Conservation (phyloP, 2,329 filamentous ascomycete species). For the Trichoderma sp. region DNA sequence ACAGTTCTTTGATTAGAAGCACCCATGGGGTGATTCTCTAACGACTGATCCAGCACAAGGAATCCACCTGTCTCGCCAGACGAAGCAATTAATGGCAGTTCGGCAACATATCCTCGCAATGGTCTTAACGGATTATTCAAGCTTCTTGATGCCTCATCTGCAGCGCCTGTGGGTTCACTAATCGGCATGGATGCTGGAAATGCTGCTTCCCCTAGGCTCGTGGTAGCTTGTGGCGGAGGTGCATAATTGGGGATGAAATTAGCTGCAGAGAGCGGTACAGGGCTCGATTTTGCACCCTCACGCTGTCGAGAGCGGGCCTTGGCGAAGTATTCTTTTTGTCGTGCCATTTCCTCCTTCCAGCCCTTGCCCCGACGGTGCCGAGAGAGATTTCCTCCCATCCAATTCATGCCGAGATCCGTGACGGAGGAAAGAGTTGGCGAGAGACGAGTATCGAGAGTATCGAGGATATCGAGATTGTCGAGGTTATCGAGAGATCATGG, state of each 20-base stretch:
- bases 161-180: neutral
- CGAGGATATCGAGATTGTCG: neutral
- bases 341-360: constrained; percentile 36
- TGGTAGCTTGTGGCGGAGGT: neutral
- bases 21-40: neutral
- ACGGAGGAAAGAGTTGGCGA: too few relatives aligned
- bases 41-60: neutral
- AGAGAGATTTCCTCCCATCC: constrained; percentile 42
- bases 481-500: neutral
- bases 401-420: constrained; percentile 39
- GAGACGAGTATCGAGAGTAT: too few relatives aligned
- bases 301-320: constrained; percentile 34
- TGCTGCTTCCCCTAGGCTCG: neutral
- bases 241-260: constrained; percentile 35
- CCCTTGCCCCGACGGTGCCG: constrained; percentile 39
- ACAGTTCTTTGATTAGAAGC: constrained; percentile 27
- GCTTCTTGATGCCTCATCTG: neutral
- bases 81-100: neutral
- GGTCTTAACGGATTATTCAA: neutral
- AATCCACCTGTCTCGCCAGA: neutral
- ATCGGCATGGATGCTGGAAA: neutral
- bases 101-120: neutral
- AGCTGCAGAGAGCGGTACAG: neutral
- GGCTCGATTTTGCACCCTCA: neutral
- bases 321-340: constrained; percentile 43